Percentiles rank a stretch among this genome's conserved stretches.
These are phyloP conservation scores for Fusarium odoratissimum DNA, from an alignment of 2,329 filamentous ascomycete species.

Conservation along the genomic window DNA sequence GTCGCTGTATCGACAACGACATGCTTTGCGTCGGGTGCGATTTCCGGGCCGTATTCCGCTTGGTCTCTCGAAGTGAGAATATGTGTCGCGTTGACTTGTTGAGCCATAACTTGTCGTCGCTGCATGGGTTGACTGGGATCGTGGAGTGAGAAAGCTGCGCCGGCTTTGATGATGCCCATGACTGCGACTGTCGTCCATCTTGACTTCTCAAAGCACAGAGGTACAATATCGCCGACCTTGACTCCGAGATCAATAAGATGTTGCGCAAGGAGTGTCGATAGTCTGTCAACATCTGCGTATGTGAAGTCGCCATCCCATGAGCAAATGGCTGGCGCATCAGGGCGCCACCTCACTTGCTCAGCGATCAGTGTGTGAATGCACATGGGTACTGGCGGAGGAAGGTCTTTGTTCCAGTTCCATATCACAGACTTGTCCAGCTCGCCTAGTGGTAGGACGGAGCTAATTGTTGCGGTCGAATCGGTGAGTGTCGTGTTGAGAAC, in stretches of 20 bases:
- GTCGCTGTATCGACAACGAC: slow-evolving; percentile 30
- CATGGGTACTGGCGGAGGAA: slow-evolving; percentile 23
- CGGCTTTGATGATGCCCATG: slow-evolving; percentile 49
- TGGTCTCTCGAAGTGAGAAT: slow-evolving; percentile 39
- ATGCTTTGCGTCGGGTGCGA: slow-evolving; percentile 34
- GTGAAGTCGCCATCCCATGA: slow-evolving; percentile 50
- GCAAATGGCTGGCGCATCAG: slow-evolving; percentile 44
- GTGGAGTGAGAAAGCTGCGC: slow-evolving; percentile 49
- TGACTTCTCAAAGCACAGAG: slow-evolving; percentile 50
- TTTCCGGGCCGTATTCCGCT: slow-evolving; percentile 26
- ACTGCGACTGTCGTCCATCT: slow-evolving; percentile 47
- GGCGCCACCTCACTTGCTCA: slow-evolving; percentile 39
- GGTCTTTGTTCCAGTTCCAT: slow-evolving; percentile 43
- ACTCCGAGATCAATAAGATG: slow-evolving; percentile 41
- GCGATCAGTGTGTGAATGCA: slow-evolving; percentile 44
- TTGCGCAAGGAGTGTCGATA: slow-evolving; percentile 41
- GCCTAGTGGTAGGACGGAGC: slow-evolving; percentile 34
- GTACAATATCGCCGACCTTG: slow-evolving; percentile 43
- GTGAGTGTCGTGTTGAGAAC: slow-evolving; percentile 41
- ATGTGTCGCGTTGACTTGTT: slow-evolving; percentile 34
- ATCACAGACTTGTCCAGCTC: slow-evolving; percentile 39
- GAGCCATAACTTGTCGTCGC: slow-evolving; percentile 39
- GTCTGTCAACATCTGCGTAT: slow-evolving; percentile 41
- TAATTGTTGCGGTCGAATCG: slow-evolving; percentile 12
- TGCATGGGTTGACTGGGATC: slow-evolving; percentile 45